Percentiles rank a stretch among this genome's conserved stretches.
Evolutionary conservation across 2,329 filamentous ascomycete species (phyloP).

Genomic region (Verticillium nubilum): DNA sequence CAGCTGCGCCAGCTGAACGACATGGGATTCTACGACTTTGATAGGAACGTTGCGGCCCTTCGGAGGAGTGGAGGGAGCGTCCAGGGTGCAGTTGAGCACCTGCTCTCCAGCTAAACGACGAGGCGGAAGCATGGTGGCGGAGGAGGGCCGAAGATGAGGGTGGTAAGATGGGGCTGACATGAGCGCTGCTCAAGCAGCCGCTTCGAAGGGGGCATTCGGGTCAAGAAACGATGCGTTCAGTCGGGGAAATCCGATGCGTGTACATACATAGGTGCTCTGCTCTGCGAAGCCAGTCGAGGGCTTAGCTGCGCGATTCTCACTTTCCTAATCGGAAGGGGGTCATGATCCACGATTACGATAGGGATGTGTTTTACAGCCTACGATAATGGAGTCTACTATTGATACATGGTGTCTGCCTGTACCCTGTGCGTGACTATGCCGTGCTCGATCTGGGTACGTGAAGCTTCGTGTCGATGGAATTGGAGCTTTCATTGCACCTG

Average conservation of each 20-base stretch:
- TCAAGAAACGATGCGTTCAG: not conserved
- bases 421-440: too few relatives aligned
- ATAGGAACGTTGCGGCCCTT: conserved; percentile 83
- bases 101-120: conserved; percentile 36
- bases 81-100: conserved; percentile 79
- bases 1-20: conserved; percentile 93
- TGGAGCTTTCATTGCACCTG: too few relatives aligned
- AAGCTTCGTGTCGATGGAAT: too few relatives aligned
- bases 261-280: not conserved
- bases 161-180: too few relatives aligned
- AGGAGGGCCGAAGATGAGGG: too few relatives aligned
- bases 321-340: not conserved
- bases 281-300: not conserved
- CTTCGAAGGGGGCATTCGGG: not conserved
- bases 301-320: not conserved
- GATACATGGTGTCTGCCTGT: not conserved
- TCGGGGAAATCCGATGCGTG: not conserved
- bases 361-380: not conserved
- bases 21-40: conserved; percentile 98
- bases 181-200: too few relatives aligned
- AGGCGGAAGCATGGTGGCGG: too few relatives aligned
- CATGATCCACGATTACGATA: not conserved
- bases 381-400: not conserved
- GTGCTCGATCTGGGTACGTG: too few relatives aligned
- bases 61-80: conserved; percentile 88